Base-by-base conservation (phyloP, 2,329 filamentous ascomycete genomes). In the Sporothrix euskadiensis region DNA sequence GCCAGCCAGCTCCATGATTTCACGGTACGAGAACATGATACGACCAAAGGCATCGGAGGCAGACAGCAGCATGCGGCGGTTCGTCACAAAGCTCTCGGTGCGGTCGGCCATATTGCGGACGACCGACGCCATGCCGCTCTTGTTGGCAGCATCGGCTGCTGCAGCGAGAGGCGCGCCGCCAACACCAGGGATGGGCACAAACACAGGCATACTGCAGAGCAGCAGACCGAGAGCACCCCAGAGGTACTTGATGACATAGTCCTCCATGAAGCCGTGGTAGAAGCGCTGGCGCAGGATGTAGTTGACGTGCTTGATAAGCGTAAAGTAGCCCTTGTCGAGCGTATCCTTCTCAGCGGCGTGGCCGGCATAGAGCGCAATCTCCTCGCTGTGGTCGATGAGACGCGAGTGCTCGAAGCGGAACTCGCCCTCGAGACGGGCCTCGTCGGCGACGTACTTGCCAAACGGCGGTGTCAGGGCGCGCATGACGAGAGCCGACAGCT, bases 231-330 rank as follows among this genome's bases (percentile, higher is more conserved):
- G 82, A 1, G 96, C 95, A 56, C 96, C 96, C 96, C 96, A 99
- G 83, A 98, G 96, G 81, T 99, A 99, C 82, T 99, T 99, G 83
- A 99, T 97, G 73, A 98, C 94, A 82, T 98, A 99, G 81, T 99
- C 96, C 81, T 99, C 96, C 95, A 98, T 98, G 79, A 99, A 91
- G n/a, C 94, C 95, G 81, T 99, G 95, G 81, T 98, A 98, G 81
- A 99, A 92, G 68, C 96, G 89, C 75, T 93, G 88, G 54, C 94
- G 88, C 75, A 99, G 84, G 76, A 98, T 98, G 79, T 97, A 91
- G 82, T 99, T 99, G 80, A 99, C 95, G 83, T 99, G 96, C 83
- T 98, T 98, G 84, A 99, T 99, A 52, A 99, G 87, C 1, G 96
- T 99, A 80, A 99, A 99, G 82, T 99, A 99, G 19, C 96, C 95